Evolutionary conservation across 164 flowering plant species (phyloP).

Genomic region (Chimonanthus praecox): DNA sequence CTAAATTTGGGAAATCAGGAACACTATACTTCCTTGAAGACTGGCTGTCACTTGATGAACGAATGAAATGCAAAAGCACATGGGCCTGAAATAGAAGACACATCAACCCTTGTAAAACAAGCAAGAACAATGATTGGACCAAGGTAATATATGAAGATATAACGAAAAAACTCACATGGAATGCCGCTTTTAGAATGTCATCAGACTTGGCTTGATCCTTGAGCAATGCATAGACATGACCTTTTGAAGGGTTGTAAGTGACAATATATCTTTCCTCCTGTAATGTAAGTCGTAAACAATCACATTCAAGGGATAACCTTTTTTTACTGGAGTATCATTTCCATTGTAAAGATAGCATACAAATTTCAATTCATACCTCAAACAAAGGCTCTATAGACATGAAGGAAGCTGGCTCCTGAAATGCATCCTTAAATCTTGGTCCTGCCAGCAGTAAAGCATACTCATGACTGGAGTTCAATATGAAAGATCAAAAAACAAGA

Average conservation of each 20-base stretch:
- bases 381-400: slow-evolving; percentile 74
- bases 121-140: not conserved
- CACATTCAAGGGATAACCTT: not conserved
- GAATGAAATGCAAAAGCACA: slow-evolving; percentile 75
- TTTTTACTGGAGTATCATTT: not conserved
- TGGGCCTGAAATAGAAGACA: slow-evolving; percentile 57
- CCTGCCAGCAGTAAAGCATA: slow-evolving; percentile 38
- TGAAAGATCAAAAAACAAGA: not conserved
- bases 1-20: slow-evolving; percentile 16
- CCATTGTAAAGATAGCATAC: not conserved
- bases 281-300: slow-evolving; percentile 8
- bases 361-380: slow-evolving; percentile 42
- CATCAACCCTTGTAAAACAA: not conserved
- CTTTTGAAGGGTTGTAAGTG: slow-evolving; percentile 84
- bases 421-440: slow-evolving; percentile 90
- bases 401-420: slow-evolving; percentile 81
- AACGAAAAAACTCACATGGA: slow-evolving; percentile 60
- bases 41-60: slow-evolving; percentile 32
- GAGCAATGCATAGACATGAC: slow-evolving; percentile 82
- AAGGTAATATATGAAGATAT: not conserved
- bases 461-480: not conserved
- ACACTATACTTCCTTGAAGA: slow-evolving; percentile 18
- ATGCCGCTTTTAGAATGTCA: slow-evolving; percentile 96
- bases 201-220: slow-evolving; percentile 92
- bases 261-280: slow-evolving; percentile 87